Evolutionary conservation across 2,329 filamentous ascomycete species (phyloP), one percentile per base, ranked within the genome.

Genomic region (Trematosphaeria pertusa): DNA sequence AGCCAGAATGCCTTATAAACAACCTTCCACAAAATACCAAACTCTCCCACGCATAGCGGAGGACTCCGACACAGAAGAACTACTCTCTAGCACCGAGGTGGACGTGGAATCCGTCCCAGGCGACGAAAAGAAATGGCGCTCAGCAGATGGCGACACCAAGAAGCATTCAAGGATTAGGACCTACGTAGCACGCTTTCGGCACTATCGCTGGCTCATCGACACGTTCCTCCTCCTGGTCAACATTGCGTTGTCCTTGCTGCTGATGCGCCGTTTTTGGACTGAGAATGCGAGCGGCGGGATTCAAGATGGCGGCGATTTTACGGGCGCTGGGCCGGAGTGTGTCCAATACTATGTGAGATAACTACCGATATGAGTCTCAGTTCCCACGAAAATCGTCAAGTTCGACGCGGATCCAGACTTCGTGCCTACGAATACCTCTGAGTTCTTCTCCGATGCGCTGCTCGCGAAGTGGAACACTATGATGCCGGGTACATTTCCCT

Each of bases 311-410:
- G 37, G 37, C 19, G 37, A 33, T 26, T 47, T 47, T 19, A 22
- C 18, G n/a, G 37, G 44, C 2, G 18, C 22, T 2, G 44, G 37
- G 2, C 44, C 44, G 2, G 24, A 31, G 3, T 32, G 35, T 45
- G 20, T 7, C 21, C 12, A 11, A 15, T 8, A 38, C 10, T 2
- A 4, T 4, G 11, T 7, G 20, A 1, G 15, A 8, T 3, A 7
- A 5, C 1, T 12, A 11, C 26, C 38, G 26, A 45, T 21, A 2
- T 10, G 8, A 21, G n/a, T 15, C 20, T 4, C 19, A 48, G 49
- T 53, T 19, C 46, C 46, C 8, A 53, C 50, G 5, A 46, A 48
- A 21, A 46, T 48, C 10, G 43, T 44, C 19, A 54, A 45, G 17
- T 54, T 50, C 15, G 43, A 36, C 12, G 38, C 50, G 18, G 50